Percentiles rank a stretch among this genome's conserved stretches.
These are phyloP conservation scores for Cytospora chrysosperma DNA, from an alignment of 2,329 filamentous ascomycete species.

Conservation along the genomic window DNA sequence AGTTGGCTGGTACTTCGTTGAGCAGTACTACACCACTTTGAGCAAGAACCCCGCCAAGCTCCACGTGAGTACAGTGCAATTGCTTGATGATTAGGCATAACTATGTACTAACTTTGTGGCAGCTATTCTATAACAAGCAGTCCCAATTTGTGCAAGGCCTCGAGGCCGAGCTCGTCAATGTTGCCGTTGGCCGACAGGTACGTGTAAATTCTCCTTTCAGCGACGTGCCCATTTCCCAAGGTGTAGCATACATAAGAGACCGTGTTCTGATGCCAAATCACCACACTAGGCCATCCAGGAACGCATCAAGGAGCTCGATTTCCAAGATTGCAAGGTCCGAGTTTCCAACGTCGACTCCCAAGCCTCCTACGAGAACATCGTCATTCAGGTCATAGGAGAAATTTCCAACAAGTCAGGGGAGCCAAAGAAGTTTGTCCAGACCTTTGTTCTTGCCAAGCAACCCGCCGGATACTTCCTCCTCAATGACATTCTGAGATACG, in stretches of 20 bases:
- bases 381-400: slow-evolving; percentile 97
- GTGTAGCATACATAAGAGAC: background rate
- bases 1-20: slow-evolving; percentile 98
- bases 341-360: slow-evolving; percentile 98
- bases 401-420: slow-evolving; percentile 91
- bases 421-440: slow-evolving; percentile 95
- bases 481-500: slow-evolving; percentile 96
- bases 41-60: slow-evolving; percentile 94
- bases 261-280: background rate
- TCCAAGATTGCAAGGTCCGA: slow-evolving; percentile 97
- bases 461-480: slow-evolving; percentile 97
- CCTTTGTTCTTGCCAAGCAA: slow-evolving; percentile 94
- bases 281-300: slow-evolving; percentile 77
- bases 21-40: slow-evolving; percentile 98
- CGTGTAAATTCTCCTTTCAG: slow-evolving; percentile 35
- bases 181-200: slow-evolving; percentile 86
- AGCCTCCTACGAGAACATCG: slow-evolving; percentile 86
- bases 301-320: slow-evolving; percentile 87
- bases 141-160: slow-evolving; percentile 92
- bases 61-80: slow-evolving; percentile 53
- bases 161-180: slow-evolving; percentile 83
- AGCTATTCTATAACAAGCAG: slow-evolving; percentile 94
- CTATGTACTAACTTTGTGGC: slow-evolving; percentile 6
- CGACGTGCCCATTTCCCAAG: background rate
- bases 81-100: background rate